Evolutionary conservation across 2,329 filamentous ascomycete species (phyloP), one percentile per base, ranked within the genome.

Genomic region (Harringtonia aguacate): DNA sequence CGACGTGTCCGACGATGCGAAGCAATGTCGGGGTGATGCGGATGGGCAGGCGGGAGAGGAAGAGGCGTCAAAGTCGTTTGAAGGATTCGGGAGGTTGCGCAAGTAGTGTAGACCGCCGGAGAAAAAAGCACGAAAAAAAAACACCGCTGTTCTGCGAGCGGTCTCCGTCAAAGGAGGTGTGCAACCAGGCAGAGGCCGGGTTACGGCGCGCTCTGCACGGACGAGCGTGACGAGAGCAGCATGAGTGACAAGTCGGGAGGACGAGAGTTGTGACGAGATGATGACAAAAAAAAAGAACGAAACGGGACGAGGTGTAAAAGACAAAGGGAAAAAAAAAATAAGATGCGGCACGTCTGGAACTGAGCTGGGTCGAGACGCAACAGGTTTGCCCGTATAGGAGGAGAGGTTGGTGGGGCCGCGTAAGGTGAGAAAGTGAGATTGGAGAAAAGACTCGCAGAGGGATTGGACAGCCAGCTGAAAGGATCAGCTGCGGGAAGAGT

Each of bases 131-230:
- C n/a, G n/a, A n/a, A n/a, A n/a, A n/a, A n/a, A n/a, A n/a, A n/a
- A n/a, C n/a, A n/a, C n/a, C n/a, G n/a, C n/a, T n/a, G n/a, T n/a
- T n/a, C n/a, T n/a, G n/a, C n/a, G n/a, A n/a, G n/a, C 15, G 15
- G 14, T 17, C 33, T 35, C 33, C 5, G 17, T 4, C 33, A 18
- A 12, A n/a, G 15, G 14, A 17, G 18, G 14, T 33, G 31, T 42
- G 43, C 43, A 42, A 43, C 44, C 43, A 37, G 40, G 30, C 44
- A 46, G 39, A 43, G 36, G 39, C 46, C 42, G 49, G 42, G 48
- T 47, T 46, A 52, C 43, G 45, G 43, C 46, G 45, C 44, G 37
- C 48, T 46, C 44, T 39, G 39, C 37, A 36, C 44, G 36, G 44
- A 30, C 18, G 28, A 39, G 48, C 41, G 36, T 44, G 38, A 46